Base-by-base conservation (phyloP, 2,329 filamentous ascomycete genomes). In the Talaromyces sp. region DNA sequence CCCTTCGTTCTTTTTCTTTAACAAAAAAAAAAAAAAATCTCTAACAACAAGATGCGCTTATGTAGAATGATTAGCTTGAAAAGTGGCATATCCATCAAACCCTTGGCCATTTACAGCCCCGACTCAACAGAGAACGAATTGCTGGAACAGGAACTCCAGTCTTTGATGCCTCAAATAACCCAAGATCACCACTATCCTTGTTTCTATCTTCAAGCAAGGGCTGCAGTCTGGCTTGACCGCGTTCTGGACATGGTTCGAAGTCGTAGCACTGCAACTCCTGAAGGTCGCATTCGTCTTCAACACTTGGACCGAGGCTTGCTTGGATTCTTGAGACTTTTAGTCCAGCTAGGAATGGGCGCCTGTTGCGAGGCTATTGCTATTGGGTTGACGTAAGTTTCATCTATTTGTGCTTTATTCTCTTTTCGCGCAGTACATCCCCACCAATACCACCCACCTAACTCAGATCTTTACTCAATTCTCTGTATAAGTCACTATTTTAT, bases 321-420 rank as follows among this genome's bases (percentile, higher is more conserved):
- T 14, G 31, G 32, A 35, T 60, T 43, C 27, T n/a, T 60, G 17
- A 56, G 24, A 3, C 31, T 60, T 26, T n/a, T 56, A 4, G 14
- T 60, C 9, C 43, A 48, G 3, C 54, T 60, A 3, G 58, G 58
- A 2, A 53, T 60, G 48, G 58, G 58, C 12, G 8, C 12, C 3
- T 60, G 58, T 17, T 60, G 58, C 21, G 58, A 60, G 26, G 58
- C 58, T 29, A 60, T 60, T 7, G 53, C 58, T 51, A 60, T 60
- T 38, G 43, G 19, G n/a, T 26, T 60, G 35, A 60, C 56, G 58
- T 60, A 27, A 60, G 58, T 56, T 32, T 8, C 2, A 29, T 10
- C 11, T 12, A 19, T 53, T 55, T 55, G 0, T 21, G 14, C 3
- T n/a, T 53, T 11, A 21, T 14, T 24, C 3, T 35, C 21, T 38